phyloP scores from a whole-genome alignment of 2,329 filamentous ascomycete species.

The Claviceps capensis region DNA sequence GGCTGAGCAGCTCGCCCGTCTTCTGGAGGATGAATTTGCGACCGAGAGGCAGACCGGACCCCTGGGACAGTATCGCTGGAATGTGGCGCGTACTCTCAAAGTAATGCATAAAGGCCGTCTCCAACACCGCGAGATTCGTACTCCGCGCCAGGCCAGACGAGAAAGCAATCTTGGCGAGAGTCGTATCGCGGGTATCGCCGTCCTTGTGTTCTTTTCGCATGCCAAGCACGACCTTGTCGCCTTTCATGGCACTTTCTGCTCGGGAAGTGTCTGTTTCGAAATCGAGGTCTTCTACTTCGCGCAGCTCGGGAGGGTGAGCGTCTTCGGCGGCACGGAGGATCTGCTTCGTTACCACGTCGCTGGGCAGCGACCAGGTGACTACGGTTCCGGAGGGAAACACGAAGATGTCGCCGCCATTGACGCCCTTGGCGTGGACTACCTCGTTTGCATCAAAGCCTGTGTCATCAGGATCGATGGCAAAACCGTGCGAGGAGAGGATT shows the following conservation, averaged over 20 bases:
- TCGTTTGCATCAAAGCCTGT: slow-evolving; percentile 47
- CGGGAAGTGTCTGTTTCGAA: slow-evolving; percentile 63
- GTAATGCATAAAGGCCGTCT: slow-evolving; percentile 69
- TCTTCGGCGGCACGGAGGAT: slow-evolving; percentile 65
- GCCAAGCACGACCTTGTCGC: slow-evolving; percentile 80
- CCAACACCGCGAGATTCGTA: slow-evolving; percentile 86
- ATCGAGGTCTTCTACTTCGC: slow-evolving; percentile 83
- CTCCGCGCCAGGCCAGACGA: slow-evolving; percentile 85
- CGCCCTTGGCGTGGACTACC: slow-evolving; percentile 47
- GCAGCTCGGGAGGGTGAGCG: slow-evolving; percentile 50
- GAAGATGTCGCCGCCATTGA: slow-evolving; percentile 72
- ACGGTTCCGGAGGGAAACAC: slow-evolving; percentile 91
- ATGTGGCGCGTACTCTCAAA: slow-evolving; percentile 78
- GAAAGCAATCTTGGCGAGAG: slow-evolving; percentile 89
- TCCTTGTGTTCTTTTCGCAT: slow-evolving; percentile 45
- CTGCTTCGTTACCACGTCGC: slow-evolving; percentile 59
- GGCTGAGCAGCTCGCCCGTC: slow-evolving; percentile 78
- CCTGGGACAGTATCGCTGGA: slow-evolving; percentile 60
- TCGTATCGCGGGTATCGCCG: slow-evolving; percentile 38
- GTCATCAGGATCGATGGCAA: slow-evolving; percentile 46
- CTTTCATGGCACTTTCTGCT: slow-evolving; percentile 65
- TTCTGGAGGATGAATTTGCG: slow-evolving; percentile 77
- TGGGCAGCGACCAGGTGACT: slow-evolving; percentile 79
- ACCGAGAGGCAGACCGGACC: slow-evolving; percentile 31
- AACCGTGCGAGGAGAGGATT: slow-evolving; percentile 44